A percentile compares a stretch with the other conserved stretches of the same genome.
phyloP scores from a whole-genome alignment of 371 early-diverging fungal genomes.

The Actinomucor elegans region DNA sequence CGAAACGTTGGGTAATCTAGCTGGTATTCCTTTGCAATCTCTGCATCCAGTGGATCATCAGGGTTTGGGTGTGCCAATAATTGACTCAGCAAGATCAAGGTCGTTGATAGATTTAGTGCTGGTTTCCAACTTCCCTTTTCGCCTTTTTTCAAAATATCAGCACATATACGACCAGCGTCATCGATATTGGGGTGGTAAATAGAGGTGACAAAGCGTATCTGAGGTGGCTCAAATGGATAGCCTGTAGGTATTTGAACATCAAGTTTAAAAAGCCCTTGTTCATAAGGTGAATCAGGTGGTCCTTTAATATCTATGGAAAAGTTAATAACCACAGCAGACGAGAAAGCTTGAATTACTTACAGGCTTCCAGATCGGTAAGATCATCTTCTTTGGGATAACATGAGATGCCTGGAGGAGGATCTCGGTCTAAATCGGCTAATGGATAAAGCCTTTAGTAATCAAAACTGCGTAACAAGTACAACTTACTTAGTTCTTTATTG shows the following conservation, averaged over 20 bases:
- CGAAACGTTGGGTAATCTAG: constrained; percentile 31
- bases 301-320: constrained; percentile 42
- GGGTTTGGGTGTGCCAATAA: constrained; percentile 56
- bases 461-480: too few relatives aligned
- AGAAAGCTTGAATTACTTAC: constrained; percentile 27
- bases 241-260: constrained; percentile 41
- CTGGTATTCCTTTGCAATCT: constrained; percentile 52
- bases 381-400: constrained; percentile 50
- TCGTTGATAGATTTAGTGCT: constrained; percentile 42
- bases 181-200: constrained; percentile 68
- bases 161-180: constrained; percentile 53
- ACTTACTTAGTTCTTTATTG: constrained; percentile 25
- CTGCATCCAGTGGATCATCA: constrained; percentile 57
- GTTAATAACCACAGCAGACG: not conserved
- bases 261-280: constrained; percentile 47
- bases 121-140: constrained; percentile 55
- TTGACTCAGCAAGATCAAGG: constrained; percentile 37
- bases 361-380: constrained; percentile 40
- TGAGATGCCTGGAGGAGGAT: constrained; percentile 51
- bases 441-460: not conserved
- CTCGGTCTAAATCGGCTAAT: constrained; percentile 38
- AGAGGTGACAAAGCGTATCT: constrained; percentile 48
- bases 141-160: constrained; percentile 53
- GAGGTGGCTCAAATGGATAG: constrained; percentile 56
- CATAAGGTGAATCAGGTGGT: constrained; percentile 56